Base-by-base conservation (phyloP, 2,329 filamentous ascomycete species). In the Akanthomyces muscarius region DNA sequence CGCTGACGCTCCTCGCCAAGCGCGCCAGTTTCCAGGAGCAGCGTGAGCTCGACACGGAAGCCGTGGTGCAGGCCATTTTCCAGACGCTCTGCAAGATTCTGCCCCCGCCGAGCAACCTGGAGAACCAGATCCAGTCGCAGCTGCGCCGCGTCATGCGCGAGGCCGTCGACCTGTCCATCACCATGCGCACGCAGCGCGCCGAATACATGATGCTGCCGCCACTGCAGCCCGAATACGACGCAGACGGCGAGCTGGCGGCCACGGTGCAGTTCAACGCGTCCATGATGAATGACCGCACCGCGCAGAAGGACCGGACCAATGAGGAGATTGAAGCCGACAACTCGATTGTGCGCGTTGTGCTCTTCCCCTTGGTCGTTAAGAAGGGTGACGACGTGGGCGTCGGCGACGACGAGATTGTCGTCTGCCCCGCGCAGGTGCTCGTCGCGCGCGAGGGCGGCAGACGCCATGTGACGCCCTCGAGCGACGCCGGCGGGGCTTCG, bases 171-270 rank as follows among this genome's bases (percentile, higher is more conserved):
- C 85, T 99, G 13, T 92, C 92, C 1, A 88, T 99, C 68, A 93
- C 97, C 78, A 99, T 99, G 95, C 92, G 95, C 73, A 96, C 90
- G 18, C 95, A 99, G 75, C 88, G 92, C 64, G 92, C 95, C 44
- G 95, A 98, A 79, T 99, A 97, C 80, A 95, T 97, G 80, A 99
- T 99, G 94, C 87, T 98, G 21, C 94, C 95, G 33, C 95, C 95
- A 5, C 82, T 97, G 62, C 91, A 95, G 75, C 95, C 95, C 25
- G 92, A 97, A 75, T 98, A 97, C 76, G 93, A 98, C 75, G 89
- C 88, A 69, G 92, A 95, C 66, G 95, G 95, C 69, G 94, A 98
- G 71, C 85, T 99, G 10, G 84, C 89, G 18, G 89, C 91, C 61
- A 94, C 93, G 63, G 91, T 98, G 11, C 84, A 87, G 64, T 99